Base-by-base conservation (phyloP, 306 rosid genomes). In the Sindora glabra region DNA sequence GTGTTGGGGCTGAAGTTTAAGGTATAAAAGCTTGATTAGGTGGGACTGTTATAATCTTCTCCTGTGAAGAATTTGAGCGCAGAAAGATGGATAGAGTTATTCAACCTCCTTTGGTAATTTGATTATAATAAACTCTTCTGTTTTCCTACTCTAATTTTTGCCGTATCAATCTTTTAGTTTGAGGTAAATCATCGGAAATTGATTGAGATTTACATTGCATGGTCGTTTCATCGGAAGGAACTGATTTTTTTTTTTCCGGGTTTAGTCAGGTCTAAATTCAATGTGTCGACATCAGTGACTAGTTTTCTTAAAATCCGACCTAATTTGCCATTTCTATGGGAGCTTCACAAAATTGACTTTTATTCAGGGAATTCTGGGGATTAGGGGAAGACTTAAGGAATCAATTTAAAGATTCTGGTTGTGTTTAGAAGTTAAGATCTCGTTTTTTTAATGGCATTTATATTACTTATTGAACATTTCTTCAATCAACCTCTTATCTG, bases 71-170 rank as follows among this genome's bases (percentile, higher is more conserved):
- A 67, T 72, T 38, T 66, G n/a, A 48, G 64, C 30, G 22, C 11
- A 30, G 72, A 37, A 56, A 63, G 61, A 88, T 88, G 96, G 94
- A 88, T 71, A 84, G 89, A 73, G 67, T 83, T 77, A 70, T 88
- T 64, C 96, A 88, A 56, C 94, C 96, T 48, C 96, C 96, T 69
- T 46, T 88, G 89, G 96, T 88, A 84, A 75, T 71, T 72, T 69
- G 13, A 42, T 70, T 41, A 33, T 40, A 32, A n/a, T 4, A 1
- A 10, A 56, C 56, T 56, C 54, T 56, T 16, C 42, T 26, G 6
- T 37, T 56, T 25, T 15, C 45, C 26, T 39, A 34, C 51, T 18
- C 18, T 67, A 56, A 18, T 71, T 77, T 22, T 18, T 61, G 24
- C 36, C 71, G 25, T 58, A 44, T 30, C 66, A 51, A n/a, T n/a